Evolutionary conservation across 1,284 basidiomycete species (phyloP).

Genomic region (Waitea zeae): DNA sequence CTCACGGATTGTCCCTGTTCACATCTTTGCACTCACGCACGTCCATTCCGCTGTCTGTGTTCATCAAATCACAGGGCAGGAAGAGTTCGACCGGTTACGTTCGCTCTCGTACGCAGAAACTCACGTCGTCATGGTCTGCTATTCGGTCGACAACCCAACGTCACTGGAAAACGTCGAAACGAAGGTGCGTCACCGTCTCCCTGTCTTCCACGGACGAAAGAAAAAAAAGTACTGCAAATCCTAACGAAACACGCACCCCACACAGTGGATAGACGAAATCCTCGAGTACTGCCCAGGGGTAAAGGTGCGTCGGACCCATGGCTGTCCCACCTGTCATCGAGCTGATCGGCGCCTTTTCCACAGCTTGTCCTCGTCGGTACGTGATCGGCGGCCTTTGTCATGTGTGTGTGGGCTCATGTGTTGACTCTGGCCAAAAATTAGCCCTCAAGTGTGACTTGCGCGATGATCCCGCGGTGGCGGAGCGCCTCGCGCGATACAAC

Average conservation of each 20-base stretch:
- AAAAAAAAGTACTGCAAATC: no score
- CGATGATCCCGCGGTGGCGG: conserved; percentile 52
- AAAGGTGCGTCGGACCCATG: conserved; percentile 42
- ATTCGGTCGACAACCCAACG: conserved; percentile 82
- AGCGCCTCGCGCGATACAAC: conserved; percentile 51
- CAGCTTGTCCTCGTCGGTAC: conserved; percentile 78
- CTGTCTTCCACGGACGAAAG: no score
- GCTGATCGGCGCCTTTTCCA: conserved; percentile 20
- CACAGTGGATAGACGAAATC: conserved; percentile 78
- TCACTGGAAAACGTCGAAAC: conserved; percentile 86
- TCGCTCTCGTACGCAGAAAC: conserved; percentile 91
- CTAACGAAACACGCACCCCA: background rate
- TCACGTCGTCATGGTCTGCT: conserved; percentile 88
- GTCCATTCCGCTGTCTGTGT: background rate
- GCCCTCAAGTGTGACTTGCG: conserved; percentile 92
- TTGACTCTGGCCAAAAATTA: conserved; percentile 15
- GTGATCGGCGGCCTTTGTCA: conserved; percentile 15
- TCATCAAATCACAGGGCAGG: conserved; percentile 66
- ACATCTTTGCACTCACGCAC: conserved; percentile 1
- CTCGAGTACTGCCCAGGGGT: conserved; percentile 86
- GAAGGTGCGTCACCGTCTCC: conserved; percentile 42
- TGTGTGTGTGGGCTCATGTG: background rate
- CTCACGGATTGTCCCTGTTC: conserved; percentile 6
- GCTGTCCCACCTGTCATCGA: no score
- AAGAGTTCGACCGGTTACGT: conserved; percentile 87